A percentile compares a stretch with the other conserved stretches of the same genome.
Evolutionary conservation across 768 basidiomycete species (phyloP).

Genomic region (Tylopilus sp.): DNA sequence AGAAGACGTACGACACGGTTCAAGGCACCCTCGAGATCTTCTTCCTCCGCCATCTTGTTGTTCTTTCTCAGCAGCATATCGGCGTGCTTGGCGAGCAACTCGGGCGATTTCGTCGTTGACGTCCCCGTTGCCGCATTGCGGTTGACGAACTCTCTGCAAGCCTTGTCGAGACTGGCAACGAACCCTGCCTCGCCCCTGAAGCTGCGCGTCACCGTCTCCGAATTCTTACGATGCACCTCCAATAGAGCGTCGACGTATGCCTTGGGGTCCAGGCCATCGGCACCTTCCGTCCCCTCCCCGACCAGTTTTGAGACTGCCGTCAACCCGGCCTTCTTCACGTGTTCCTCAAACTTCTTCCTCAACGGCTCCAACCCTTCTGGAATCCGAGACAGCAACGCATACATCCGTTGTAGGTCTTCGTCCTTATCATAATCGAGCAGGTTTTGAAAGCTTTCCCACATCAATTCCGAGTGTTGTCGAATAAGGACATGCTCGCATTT

Average conservation of each 20-base stretch:
- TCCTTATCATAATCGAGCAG: conserved; percentile 92
- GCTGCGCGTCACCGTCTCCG: conserved; percentile 80
- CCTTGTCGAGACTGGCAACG: conserved; percentile 89
- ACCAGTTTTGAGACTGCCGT: conserved; percentile 73
- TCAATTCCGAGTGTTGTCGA: conserved; percentile 72
- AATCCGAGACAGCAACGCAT: conserved; percentile 86
- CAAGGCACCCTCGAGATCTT: conserved; percentile 83
- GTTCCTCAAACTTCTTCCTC: conserved; percentile 89
- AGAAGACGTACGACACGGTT: conserved; percentile 74
- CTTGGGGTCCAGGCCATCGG: conserved; percentile 80
- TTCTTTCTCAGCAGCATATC: conserved; percentile 89
- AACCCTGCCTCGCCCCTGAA: conserved; percentile 94
- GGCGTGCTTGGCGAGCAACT: conserved; percentile 87
- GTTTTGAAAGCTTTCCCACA: conserved; percentile 92
- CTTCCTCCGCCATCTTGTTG: conserved; percentile 93
- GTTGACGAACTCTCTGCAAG: conserved; percentile 94
- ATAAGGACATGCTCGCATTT: conserved; percentile 94
- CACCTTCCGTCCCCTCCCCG: conserved; percentile 48
- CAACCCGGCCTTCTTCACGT: conserved; percentile 89
- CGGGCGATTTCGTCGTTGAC: conserved; percentile 85
- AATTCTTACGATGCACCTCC: conserved; percentile 89
- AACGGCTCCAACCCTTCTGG: conserved; percentile 87
- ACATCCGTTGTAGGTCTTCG: conserved; percentile 94
- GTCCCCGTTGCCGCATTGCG: conserved; percentile 84
- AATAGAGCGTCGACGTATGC: conserved; percentile 91